phyloP scores from a whole-genome alignment of 2,329 filamentous ascomycete species.

The Pyrenochaeta sp. region DNA sequence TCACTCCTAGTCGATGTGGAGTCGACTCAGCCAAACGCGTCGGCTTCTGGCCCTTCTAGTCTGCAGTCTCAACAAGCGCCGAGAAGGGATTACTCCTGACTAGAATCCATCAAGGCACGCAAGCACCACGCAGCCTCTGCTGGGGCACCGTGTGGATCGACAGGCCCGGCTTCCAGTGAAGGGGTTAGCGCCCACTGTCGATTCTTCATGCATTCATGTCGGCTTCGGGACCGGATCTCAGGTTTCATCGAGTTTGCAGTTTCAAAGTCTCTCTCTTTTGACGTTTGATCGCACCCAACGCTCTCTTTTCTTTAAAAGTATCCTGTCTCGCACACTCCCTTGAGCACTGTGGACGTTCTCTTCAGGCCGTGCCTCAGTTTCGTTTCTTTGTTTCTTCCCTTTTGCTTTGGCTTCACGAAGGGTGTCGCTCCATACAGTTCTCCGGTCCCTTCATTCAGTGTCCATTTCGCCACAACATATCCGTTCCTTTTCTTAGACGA shows the following conservation, averaged over 20 bases:
- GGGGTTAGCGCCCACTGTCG: slow-evolving; percentile 25
- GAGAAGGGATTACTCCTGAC: slow-evolving; percentile 22
- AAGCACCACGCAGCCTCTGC: slow-evolving; percentile 19
- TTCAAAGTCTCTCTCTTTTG: slow-evolving; percentile 19
- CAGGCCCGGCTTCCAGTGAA: slow-evolving; percentile 16
- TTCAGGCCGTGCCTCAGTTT: slow-evolving; percentile 42
- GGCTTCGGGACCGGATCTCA: slow-evolving; percentile 13
- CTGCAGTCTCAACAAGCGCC: slow-evolving; percentile 7
- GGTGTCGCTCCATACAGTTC: too few species aligned
- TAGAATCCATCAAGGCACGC: slow-evolving; percentile 13
- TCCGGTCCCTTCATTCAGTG: too few species aligned
- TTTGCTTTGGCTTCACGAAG: too few species aligned
- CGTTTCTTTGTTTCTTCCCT: too few species aligned
- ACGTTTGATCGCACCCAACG: too few species aligned
- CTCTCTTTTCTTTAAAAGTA: slow-evolving; percentile 42
- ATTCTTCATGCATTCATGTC: slow-evolving; percentile 28
- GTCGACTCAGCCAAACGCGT: too few species aligned
- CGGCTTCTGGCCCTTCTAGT: slow-evolving; percentile 11
- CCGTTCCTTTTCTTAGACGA: slow-evolving; percentile 22
- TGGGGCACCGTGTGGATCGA: slow-evolving; percentile 22
- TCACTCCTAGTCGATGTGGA: too few species aligned
- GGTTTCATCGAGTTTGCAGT: slow-evolving; percentile 30
- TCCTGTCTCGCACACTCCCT: slow-evolving; percentile 33
- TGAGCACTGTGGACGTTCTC: slow-evolving; percentile 29
- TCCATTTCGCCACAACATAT: too few species aligned